Evolutionary conservation across 73 alveolate genomes (phyloP), one percentile per base, ranked within the genome.

Genomic region (Effrenium voratum): DNA sequence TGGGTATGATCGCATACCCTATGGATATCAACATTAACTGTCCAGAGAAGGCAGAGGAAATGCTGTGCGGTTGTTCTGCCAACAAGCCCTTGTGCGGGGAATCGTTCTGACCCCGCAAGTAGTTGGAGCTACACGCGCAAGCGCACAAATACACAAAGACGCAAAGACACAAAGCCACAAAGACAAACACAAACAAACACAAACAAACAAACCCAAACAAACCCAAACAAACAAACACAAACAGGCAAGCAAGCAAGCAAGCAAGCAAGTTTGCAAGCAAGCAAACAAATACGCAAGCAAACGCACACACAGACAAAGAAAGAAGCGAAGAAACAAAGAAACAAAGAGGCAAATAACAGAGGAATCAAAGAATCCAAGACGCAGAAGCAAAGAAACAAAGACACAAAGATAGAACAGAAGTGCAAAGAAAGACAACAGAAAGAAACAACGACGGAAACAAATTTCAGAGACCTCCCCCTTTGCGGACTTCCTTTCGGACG

Each of bases 171-270:
- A 75, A 45, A 41, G 52, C 13, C 85, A 75, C 85, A 41, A 45
- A 75, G 52, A 75, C 85, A 75, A 12, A 75, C 85, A 75, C 85
- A 75, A 45, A 75, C 85, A 75, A 45, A 75, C 85, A 75, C 85
- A 75, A 45, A 75, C 85, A 75, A 45, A 75, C 85, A 75, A 12
- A 75, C 85, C 13, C 85, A 75, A 45, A 75, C 85, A 75, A 12
- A 75, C 85, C 13, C 85, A 75, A 45, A 75, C 85, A 75, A 45
- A 75, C 85, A 75, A 45, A 75, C 85, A 75, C 57, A 75, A 45
- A 75, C 85, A 75, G 52, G n/a, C 85, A 75, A 45, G n/a, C 85
- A 75, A 45, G n/a, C 57, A 75, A 45, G n/a, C 57, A 75, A 45
- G n/a, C 85, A 75, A 45, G 30, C 77, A 66, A 32, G 30, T 40